Conservation (phyloP, 441 rosid species). For the Populus hybrid region DNA sequence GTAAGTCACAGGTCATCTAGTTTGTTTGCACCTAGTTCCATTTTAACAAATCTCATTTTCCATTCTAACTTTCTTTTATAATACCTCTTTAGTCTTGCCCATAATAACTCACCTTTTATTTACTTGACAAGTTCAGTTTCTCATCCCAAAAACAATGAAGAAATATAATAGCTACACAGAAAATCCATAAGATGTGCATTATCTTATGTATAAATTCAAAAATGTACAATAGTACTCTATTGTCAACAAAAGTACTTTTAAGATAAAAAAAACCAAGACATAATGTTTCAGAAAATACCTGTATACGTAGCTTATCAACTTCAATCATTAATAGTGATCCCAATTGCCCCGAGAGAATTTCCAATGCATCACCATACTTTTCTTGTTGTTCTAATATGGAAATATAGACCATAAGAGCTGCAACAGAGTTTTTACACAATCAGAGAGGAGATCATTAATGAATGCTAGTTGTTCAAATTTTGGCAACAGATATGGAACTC, state of each 20-base stretch:
- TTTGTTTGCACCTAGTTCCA: not conserved
- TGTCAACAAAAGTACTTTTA: not conserved
- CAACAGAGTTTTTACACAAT: conserved; percentile 17
- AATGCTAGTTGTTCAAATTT: not conserved
- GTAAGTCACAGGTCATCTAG: not conserved
- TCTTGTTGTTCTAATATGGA: conserved; percentile 90
- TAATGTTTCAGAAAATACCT: conserved; percentile 62
- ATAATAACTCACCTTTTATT: not conserved
- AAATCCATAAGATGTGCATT: not conserved
- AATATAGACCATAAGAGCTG: conserved; percentile 93
- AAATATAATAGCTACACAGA: not conserved
- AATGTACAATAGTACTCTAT: not conserved
- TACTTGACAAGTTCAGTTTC: not conserved
- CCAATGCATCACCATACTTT: conserved; percentile 80
- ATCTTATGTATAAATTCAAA: not conserved
- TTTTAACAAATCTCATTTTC: not conserved
- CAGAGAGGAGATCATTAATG: conserved; percentile 11
- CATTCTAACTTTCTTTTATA: not conserved
- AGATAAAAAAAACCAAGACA: not conserved
- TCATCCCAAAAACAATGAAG: not conserved
- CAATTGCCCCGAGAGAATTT: conserved; percentile 74
- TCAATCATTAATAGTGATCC: conserved; percentile 91
- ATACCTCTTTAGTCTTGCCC: not conserved
- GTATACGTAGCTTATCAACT: conserved; percentile 84
- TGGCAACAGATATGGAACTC: conserved; percentile 3